Conservation (phyloP, 805 yeast species). For the Starmera amethionina region DNA sequence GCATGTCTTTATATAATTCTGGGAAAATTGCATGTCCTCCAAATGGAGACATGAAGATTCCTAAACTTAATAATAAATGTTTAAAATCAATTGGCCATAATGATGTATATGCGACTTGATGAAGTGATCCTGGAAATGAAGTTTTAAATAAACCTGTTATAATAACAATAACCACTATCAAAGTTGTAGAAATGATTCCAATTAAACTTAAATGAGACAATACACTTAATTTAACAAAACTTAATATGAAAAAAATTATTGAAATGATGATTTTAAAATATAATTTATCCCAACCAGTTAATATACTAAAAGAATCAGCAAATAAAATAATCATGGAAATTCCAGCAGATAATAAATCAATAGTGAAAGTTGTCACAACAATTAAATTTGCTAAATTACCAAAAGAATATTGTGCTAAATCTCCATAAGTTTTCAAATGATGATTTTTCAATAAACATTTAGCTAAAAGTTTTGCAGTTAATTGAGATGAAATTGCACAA, state of each 20-base stretch:
- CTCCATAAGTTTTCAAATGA: conserved; percentile 43
- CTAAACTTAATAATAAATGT: conserved; percentile 40
- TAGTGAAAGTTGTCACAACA: conserved; percentile 38
- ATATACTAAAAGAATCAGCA: conserved; percentile 48
- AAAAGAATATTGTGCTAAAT: conserved; percentile 41
- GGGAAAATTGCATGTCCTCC: conserved; percentile 85
- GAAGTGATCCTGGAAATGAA: conserved; percentile 44
- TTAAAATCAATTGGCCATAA: conserved; percentile 28
- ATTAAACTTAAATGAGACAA: conserved; percentile 44
- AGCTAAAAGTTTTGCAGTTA: conserved; percentile 48
- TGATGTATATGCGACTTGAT: conserved; percentile 33
- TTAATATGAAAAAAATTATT: conserved; percentile 30
- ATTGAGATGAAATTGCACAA: conserved; percentile 40
- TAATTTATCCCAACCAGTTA: conserved; percentile 29
- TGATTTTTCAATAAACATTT: conserved; percentile 31
- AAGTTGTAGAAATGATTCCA: conserved; percentile 47
- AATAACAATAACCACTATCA: conserved; percentile 35
- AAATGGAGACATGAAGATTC: conserved; percentile 68
- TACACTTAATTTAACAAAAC: conserved; percentile 46
- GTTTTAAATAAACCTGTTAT: conserved; percentile 35
- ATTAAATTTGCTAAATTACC: conserved; percentile 34
- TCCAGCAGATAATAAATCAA: conserved; percentile 55
- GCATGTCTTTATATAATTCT: conserved; percentile 64
- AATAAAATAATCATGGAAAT: conserved; percentile 48
- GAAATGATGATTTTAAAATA: conserved; percentile 34